phyloP scores from a whole-genome alignment of 129 eudicot genomes.

The Centrapalus pauciflorus region DNA sequence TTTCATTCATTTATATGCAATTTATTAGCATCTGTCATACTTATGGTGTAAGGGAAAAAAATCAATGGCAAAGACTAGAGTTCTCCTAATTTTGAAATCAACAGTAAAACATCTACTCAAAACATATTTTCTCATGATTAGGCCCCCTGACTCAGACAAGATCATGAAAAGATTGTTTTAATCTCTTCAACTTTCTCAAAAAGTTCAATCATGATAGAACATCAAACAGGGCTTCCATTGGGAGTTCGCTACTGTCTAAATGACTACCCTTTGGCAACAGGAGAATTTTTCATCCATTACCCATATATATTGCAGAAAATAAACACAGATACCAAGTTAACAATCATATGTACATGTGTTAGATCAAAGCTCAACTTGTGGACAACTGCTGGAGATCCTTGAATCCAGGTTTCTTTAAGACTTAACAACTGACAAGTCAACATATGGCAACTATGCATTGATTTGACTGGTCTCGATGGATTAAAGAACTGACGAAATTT shows the following conservation, averaged over 20 bases:
- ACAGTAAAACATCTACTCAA: constrained; percentile 17
- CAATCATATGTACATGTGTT: constrained; percentile 1
- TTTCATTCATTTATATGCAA: not conserved
- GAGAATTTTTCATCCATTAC: not conserved
- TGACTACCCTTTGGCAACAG: not conserved
- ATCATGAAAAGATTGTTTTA: not conserved
- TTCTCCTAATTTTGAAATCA: not conserved
- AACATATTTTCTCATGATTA: not conserved
- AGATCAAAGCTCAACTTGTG: not conserved
- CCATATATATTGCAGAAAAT: not conserved
- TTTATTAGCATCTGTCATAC: constrained; percentile 5
- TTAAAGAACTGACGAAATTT: not conserved
- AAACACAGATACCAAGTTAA: not conserved
- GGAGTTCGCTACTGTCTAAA: not conserved
- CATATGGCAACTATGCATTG: not conserved
- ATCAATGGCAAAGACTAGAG: constrained; percentile 4
- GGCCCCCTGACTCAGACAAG: constrained; percentile 10
- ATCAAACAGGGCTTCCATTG: not conserved
- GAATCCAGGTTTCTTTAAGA: constrained; percentile 2
- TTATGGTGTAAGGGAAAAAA: not conserved
- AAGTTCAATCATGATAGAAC: not conserved
- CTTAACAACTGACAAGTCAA: not conserved
- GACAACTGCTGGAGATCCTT: not conserved
- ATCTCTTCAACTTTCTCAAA: not conserved
- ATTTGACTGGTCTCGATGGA: not conserved